Conservation (phyloP, 2,329 filamentous ascomycete species). For the Alternaria brassicicola region DNA sequence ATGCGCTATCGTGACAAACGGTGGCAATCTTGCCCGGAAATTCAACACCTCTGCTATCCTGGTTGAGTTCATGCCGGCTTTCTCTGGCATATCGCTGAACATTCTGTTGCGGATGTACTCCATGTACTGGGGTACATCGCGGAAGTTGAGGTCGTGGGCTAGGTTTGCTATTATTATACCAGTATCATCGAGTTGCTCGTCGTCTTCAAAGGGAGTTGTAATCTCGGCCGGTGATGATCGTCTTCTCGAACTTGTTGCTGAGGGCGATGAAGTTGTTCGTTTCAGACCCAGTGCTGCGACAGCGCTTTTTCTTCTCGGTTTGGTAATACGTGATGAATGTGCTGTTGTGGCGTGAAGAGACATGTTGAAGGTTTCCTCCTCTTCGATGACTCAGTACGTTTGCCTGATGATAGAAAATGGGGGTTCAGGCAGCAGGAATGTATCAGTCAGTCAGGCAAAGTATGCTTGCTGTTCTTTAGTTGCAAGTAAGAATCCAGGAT, state of each 20-base stretch:
- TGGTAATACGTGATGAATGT: constrained; percentile 41
- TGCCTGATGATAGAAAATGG: not conserved
- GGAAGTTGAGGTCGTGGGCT: constrained; percentile 61
- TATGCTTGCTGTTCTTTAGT: not conserved
- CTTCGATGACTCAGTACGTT: not conserved
- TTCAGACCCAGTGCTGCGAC: constrained; percentile 36
- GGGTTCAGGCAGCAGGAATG: not conserved
- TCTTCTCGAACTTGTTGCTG: constrained; percentile 45
- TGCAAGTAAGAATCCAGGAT: not conserved
- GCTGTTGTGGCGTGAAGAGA: constrained; percentile 40
- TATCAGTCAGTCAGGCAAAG: constrained; percentile 17
- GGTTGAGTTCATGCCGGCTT: constrained; percentile 67
- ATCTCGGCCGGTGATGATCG: constrained; percentile 24
- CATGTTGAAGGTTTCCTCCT: constrained; percentile 20
- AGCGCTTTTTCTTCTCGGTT: constrained; percentile 30
- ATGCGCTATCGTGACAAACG: constrained; percentile 69
- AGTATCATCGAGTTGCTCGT: constrained; percentile 62
- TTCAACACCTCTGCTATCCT: constrained; percentile 68
- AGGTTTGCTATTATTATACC: constrained; percentile 62
- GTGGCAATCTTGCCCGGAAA: constrained; percentile 64
- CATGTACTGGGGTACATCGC: constrained; percentile 69
- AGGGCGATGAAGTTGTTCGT: constrained; percentile 47
- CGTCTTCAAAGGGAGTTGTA: constrained; percentile 42
- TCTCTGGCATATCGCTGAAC: constrained; percentile 68
- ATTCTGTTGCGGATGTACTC: constrained; percentile 65